Evolutionary conservation across 305 asterid genomes (phyloP).

Genomic region (Solanum hybrid): DNA sequence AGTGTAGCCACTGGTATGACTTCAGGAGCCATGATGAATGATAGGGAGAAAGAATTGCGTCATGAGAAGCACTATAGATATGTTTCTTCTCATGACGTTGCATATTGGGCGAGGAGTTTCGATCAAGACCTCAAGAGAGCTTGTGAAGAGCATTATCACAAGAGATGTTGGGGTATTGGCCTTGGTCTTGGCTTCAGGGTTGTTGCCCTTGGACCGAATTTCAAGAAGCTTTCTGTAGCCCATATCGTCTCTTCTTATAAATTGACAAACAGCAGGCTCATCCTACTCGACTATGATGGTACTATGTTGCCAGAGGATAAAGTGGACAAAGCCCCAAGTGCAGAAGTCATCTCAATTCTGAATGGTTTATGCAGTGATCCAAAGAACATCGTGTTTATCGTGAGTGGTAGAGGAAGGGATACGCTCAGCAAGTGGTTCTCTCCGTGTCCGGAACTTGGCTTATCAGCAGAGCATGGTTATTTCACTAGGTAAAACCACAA

Average conservation of each 20-base stretch:
- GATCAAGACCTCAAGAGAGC: slow-evolving; percentile 67
- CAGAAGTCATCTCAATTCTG: slow-evolving; percentile 47
- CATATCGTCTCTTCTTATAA: slow-evolving; percentile 54
- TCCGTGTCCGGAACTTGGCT: slow-evolving; percentile 62
- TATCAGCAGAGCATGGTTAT: slow-evolving; percentile 85
- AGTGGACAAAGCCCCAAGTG: slow-evolving; percentile 57
- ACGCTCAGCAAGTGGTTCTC: slow-evolving; percentile 62
- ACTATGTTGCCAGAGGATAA: slow-evolving; percentile 69
- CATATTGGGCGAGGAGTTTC: slow-evolving; percentile 77
- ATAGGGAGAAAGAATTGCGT: slow-evolving; percentile 59
- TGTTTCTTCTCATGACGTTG: slow-evolving; percentile 62
- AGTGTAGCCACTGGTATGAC: slow-evolving; percentile 58
- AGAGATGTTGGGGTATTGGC: slow-evolving; percentile 93
- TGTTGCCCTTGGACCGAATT: slow-evolving; percentile 70
- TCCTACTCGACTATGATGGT: slow-evolving; percentile 80
- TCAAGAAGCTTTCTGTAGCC: slow-evolving; percentile 63
- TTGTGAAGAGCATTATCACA: slow-evolving; percentile 51
- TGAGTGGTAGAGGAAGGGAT: slow-evolving; percentile 80
- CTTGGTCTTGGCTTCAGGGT: slow-evolving; percentile 58
- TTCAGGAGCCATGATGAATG: slow-evolving; percentile 38
- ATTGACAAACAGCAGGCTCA: slow-evolving; percentile 38
- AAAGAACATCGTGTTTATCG: slow-evolving; percentile 59
- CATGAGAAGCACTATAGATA: slow-evolving; percentile 80
- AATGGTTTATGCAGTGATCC: slow-evolving; percentile 61
- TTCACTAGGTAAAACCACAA: slow-evolving; percentile 44